A percentile compares a stretch with the other conserved stretches of the same genome.
These are phyloP conservation scores for Aspergillus avenaceus DNA, from an alignment of 495 filamentous ascomycete genomes.

Conservation along the genomic window DNA sequence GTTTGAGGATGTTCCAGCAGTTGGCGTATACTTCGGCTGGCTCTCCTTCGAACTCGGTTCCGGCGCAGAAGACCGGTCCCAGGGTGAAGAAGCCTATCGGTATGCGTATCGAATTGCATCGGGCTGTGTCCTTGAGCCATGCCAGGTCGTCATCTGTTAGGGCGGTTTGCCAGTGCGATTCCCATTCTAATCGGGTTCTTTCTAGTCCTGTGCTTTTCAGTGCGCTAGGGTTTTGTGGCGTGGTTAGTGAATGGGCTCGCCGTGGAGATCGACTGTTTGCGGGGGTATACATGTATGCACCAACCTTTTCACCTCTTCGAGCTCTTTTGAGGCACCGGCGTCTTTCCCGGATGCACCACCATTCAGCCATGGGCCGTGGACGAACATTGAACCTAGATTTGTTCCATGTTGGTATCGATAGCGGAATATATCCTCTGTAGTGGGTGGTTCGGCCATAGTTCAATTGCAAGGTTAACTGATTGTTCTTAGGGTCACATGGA, in stretches of 20 bases:
- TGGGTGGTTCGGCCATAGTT: too few species aligned
- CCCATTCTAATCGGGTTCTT: conserved; percentile 42
- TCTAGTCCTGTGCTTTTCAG: conserved; percentile 39
- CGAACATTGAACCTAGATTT: conserved; percentile 53
- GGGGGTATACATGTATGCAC: conserved; percentile 11
- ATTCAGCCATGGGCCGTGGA: conserved; percentile 52
- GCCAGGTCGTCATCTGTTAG: conserved; percentile 40
- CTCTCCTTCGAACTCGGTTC: conserved; percentile 44
- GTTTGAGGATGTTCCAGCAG: conserved; percentile 43
- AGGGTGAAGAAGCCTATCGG: conserved; percentile 55
- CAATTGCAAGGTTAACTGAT: too few species aligned
- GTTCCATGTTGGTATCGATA: conserved; percentile 55
- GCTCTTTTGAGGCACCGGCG: conserved; percentile 34
- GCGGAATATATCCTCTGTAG: conserved; percentile 38
- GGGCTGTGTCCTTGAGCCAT: conserved; percentile 41
- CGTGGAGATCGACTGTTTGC: conserved; percentile 26
- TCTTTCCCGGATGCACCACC: conserved; percentile 34
- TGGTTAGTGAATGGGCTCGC: neutral
- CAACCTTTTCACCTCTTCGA: conserved; percentile 26
- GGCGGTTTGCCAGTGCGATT: conserved; percentile 45
- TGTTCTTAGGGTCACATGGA: too few species aligned
- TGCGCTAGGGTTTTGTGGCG: conserved; percentile 13
- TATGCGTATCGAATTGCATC: conserved; percentile 49
- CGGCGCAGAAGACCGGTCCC: conserved; percentile 37
- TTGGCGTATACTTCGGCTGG: conserved; percentile 39